Conservation (phyloP, 2,329 filamentous ascomycete genomes). For the Chaetomium globosum region DNA sequence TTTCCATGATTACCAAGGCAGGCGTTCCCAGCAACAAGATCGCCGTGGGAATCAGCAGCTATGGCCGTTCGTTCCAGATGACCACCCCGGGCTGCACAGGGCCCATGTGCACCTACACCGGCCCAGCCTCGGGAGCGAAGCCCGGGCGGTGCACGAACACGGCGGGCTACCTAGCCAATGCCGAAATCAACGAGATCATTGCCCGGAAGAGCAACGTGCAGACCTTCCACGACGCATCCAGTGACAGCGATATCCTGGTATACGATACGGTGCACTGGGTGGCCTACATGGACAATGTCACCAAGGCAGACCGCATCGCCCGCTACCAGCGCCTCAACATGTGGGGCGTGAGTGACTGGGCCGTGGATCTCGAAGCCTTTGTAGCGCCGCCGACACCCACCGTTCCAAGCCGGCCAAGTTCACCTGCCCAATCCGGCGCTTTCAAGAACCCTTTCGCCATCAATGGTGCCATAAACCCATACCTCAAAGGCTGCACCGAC, state of each 20-base stretch:
- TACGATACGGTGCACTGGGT: conserved; percentile 25
- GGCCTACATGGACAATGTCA: conserved; percentile 24
- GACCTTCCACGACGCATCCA: not conserved
- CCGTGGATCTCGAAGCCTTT: conserved; percentile 24
- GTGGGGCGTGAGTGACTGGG: conserved; percentile 29
- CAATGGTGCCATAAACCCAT: no score
- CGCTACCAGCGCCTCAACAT: conserved; percentile 22
- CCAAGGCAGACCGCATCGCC: conserved; percentile 5
- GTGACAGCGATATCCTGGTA: conserved; percentile 23
- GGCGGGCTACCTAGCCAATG: conserved; percentile 31
- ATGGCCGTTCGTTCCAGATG: conserved; percentile 33
- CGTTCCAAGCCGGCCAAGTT: no score
- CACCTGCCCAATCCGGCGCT: no score
- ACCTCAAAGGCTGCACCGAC: no score
- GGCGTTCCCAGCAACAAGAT: conserved; percentile 29
- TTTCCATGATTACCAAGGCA: conserved; percentile 35
- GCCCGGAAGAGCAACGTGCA: not conserved
- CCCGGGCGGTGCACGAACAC: conserved; percentile 30
- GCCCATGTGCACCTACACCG: conserved; percentile 26
- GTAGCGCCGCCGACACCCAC: no score
- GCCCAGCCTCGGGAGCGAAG: conserved; percentile 13
- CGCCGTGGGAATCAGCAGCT: conserved; percentile 30
- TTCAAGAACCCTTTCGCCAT: no score
- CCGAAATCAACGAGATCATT: conserved; percentile 32
- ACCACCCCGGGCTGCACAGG: conserved; percentile 21